These are phyloP conservation scores for Nigrograna mackinnonii DNA, from an alignment of 2,329 filamentous ascomycete genomes.

Conservation along the genomic window DNA sequence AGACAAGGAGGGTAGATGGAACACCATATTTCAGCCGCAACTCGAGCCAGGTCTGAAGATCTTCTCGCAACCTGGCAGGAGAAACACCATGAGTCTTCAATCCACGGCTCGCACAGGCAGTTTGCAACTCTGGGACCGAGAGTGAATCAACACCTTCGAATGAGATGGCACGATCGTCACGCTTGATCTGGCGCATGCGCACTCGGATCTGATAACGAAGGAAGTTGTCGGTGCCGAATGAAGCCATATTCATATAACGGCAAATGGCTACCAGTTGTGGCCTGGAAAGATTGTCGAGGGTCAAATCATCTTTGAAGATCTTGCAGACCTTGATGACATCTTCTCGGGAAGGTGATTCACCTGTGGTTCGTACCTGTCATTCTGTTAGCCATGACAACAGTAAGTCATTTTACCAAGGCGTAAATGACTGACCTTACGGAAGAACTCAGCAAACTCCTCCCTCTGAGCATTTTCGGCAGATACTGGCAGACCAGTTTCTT, in stretches of 20 bases:
- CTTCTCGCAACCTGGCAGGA: conserved; percentile 82
- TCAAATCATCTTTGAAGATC: conserved; percentile 97
- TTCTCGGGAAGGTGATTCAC: conserved; percentile 82
- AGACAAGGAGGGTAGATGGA: conserved; percentile 91
- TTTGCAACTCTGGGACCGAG: conserved; percentile 91
- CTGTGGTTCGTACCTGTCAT: conserved; percentile 67
- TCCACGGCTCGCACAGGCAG: conserved; percentile 87
- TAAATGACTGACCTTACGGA: conserved; percentile 75
- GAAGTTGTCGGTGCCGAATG: conserved; percentile 97
- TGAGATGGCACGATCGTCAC: conserved; percentile 91
- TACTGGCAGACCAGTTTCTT: conserved; percentile 90
- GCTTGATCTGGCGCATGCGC: conserved; percentile 99
- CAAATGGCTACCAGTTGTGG: conserved; percentile 97
- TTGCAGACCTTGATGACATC: conserved; percentile 99
- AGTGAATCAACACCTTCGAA: conserved; percentile 92
- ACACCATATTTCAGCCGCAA: conserved; percentile 91
- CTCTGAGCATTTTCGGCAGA: conserved; percentile 83
- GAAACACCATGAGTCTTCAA: conserved; percentile 92
- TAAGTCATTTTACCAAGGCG: background rate
- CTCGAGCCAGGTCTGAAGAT: conserved; percentile 92
- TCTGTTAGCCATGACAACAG: conserved; percentile 17
- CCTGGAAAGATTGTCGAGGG: conserved; percentile 92
- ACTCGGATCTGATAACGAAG: conserved; percentile 95
- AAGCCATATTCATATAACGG: conserved; percentile 96
- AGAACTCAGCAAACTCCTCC: conserved; percentile 95